Evolutionary conservation across 768 basidiomycete genomes (phyloP).

Genomic region (Naganishia friedmannii): DNA sequence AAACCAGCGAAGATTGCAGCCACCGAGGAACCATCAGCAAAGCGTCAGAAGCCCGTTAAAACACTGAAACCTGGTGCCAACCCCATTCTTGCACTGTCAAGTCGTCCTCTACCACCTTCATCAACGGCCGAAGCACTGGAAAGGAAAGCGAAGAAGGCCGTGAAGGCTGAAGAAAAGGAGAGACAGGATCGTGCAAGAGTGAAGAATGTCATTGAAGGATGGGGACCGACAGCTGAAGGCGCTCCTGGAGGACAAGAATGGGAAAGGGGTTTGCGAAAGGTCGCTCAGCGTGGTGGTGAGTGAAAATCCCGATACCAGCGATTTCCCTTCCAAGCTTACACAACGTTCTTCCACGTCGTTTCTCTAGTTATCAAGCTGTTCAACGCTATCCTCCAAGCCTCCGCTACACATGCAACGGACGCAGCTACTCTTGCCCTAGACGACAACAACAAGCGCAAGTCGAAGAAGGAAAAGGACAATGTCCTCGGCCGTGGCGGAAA

Average conservation of each 20-base stretch:
- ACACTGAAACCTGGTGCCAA: slow-evolving; percentile 27
- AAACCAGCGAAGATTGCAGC: slow-evolving; percentile 27
- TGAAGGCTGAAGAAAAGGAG: slow-evolving; percentile 48
- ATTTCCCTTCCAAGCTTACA: background rate
- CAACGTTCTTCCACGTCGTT: background rate
- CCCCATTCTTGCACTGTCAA: slow-evolving; percentile 50
- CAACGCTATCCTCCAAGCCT: slow-evolving; percentile 52
- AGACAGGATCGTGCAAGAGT: slow-evolving; percentile 51
- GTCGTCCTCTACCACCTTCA: slow-evolving; percentile 42
- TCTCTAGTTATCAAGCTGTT: slow-evolving; percentile 52
- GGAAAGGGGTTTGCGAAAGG: slow-evolving; percentile 52
- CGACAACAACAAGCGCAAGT: slow-evolving; percentile 38
- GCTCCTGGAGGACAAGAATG: slow-evolving; percentile 49
- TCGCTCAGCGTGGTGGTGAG: slow-evolving; percentile 52
- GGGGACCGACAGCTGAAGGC: slow-evolving; percentile 40
- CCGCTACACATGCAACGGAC: slow-evolving; percentile 34
- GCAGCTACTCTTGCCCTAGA: slow-evolving; percentile 42
- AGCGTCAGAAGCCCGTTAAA: slow-evolving; percentile 27
- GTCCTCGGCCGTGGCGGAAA: slow-evolving; percentile 50
- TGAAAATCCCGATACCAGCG: background rate
- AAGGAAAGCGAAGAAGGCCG: slow-evolving; percentile 40
- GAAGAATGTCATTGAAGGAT: slow-evolving; percentile 51
- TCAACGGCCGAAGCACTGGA: slow-evolving; percentile 41
- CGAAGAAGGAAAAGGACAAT: slow-evolving; percentile 52
- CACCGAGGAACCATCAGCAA: slow-evolving; percentile 23